Evolutionary conservation across 148 eudicot genomes (phyloP).

Genomic region (Chenopodium suecicum): DNA sequence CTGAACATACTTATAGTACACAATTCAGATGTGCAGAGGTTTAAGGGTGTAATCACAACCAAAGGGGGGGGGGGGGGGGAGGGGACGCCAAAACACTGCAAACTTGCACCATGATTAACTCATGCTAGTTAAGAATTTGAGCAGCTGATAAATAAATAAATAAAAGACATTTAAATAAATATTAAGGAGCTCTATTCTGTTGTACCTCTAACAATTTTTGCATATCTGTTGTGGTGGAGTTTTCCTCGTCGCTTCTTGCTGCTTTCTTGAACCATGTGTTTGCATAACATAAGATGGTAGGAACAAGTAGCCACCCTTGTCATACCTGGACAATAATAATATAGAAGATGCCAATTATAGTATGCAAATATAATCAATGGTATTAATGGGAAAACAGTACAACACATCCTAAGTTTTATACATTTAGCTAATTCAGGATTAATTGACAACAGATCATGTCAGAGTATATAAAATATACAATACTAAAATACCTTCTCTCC

Average conservation of each 20-base stretch:
- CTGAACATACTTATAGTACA: background rate
- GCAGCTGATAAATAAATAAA: too few species aligned
- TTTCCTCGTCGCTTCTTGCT: constrained; percentile 61
- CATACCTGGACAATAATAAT: constrained; percentile 52
- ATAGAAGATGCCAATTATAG: constrained; percentile 11
- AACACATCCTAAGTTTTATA: too few species aligned
- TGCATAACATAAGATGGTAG: constrained; percentile 87
- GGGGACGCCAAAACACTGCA: background rate
- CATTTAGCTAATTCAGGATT: background rate
- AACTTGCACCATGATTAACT: background rate
- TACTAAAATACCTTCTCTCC: too few species aligned
- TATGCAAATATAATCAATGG: background rate
- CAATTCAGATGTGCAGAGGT: background rate
- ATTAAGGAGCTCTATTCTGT: background rate
- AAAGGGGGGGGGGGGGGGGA: too few species aligned
- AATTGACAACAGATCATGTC: background rate
- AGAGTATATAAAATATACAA: background rate
- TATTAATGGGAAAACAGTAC: background rate
- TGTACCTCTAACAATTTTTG: constrained; percentile 73
- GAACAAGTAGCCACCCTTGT: constrained; percentile 78
- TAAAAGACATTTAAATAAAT: too few species aligned
- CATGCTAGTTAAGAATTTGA: background rate
- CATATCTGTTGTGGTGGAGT: constrained; percentile 48
- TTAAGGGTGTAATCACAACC: background rate
- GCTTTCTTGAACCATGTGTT: constrained; percentile 78